Conservation (phyloP, 768 basidiomycete species). For the Trametes coccinea region DNA sequence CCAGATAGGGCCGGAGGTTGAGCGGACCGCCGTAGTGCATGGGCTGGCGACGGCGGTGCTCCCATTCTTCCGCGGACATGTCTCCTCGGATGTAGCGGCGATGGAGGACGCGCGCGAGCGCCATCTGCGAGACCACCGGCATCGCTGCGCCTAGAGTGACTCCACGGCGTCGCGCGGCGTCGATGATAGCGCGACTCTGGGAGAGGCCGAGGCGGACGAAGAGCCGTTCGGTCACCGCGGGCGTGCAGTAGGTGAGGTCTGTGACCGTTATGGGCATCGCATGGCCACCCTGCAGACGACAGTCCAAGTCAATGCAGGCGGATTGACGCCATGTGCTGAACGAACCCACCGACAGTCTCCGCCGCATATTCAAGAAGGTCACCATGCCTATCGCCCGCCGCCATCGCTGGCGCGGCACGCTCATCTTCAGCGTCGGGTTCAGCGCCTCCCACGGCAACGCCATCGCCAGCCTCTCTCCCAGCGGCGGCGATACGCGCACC, state of each 20-base stretch:
- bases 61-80: slow-evolving; percentile 54
- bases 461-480: slow-evolving; percentile 44
- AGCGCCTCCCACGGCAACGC: slow-evolving; percentile 41
- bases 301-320: neutral
- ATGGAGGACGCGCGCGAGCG: slow-evolving; percentile 51
- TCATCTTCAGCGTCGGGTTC: slow-evolving; percentile 36
- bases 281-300: slow-evolving; percentile 51
- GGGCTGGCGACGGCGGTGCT: slow-evolving; percentile 47
- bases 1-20: slow-evolving; percentile 52
- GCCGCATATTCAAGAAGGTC: slow-evolving; percentile 36
- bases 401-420: slow-evolving; percentile 45
- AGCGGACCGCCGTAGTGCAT: slow-evolving; percentile 50
- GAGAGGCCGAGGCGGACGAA: slow-evolving; percentile 31
- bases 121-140: slow-evolving; percentile 53
- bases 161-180: slow-evolving; percentile 42
- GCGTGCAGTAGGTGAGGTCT: slow-evolving; percentile 27
- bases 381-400: slow-evolving; percentile 42
- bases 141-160: slow-evolving; percentile 55
- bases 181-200: slow-evolving; percentile 35
- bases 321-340: no score
- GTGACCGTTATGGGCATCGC: slow-evolving; percentile 49
- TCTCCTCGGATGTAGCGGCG: slow-evolving; percentile 48
- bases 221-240: slow-evolving; percentile 35
- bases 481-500: slow-evolving; percentile 16
- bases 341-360: slow-evolving; percentile 37